Conservation (phyloP, 2,329 filamentous ascomycete genomes). For the Stemphylium vesicarium region DNA sequence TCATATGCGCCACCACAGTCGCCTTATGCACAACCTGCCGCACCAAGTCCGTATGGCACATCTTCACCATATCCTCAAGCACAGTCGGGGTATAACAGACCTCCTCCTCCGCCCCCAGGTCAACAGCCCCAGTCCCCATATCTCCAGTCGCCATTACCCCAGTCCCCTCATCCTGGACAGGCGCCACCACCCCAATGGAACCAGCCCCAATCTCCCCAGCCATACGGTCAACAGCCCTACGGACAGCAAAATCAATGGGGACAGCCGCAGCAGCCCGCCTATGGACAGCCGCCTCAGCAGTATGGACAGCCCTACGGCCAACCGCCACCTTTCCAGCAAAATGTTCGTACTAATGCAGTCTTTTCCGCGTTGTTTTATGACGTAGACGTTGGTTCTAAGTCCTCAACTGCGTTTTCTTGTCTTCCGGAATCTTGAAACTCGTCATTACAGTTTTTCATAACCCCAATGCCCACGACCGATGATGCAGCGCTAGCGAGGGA, state of each 20-base stretch:
- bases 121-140: constrained; percentile 32
- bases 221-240: constrained; percentile 37
- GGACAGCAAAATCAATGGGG: constrained; percentile 34
- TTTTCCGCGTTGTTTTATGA: not conserved
- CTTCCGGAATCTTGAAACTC: not conserved
- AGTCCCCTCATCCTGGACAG: constrained; percentile 29
- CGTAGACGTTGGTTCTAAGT: not conserved
- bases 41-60: constrained; percentile 47
- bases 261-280: constrained; percentile 27
- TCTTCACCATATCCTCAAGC: constrained; percentile 47
- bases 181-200: constrained; percentile 25
- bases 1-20: constrained; percentile 50
- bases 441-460: not conserved
- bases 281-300: constrained; percentile 41
- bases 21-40: constrained; percentile 49
- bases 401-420: not conserved
- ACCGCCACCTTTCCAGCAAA: constrained; percentile 22
- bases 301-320: constrained; percentile 45
- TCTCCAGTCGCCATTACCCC: constrained; percentile 15
- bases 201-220: constrained; percentile 41
- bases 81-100: constrained; percentile 44
- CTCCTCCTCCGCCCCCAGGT: constrained; percentile 41
- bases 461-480: constrained; percentile 1
- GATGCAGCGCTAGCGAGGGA: constrained; percentile 25
- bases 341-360: constrained; percentile 28